These are phyloP conservation scores for Leccinum olivaceoglutinosum DNA, from an alignment of 1,284 basidiomycete genomes.

Conservation along the genomic window DNA sequence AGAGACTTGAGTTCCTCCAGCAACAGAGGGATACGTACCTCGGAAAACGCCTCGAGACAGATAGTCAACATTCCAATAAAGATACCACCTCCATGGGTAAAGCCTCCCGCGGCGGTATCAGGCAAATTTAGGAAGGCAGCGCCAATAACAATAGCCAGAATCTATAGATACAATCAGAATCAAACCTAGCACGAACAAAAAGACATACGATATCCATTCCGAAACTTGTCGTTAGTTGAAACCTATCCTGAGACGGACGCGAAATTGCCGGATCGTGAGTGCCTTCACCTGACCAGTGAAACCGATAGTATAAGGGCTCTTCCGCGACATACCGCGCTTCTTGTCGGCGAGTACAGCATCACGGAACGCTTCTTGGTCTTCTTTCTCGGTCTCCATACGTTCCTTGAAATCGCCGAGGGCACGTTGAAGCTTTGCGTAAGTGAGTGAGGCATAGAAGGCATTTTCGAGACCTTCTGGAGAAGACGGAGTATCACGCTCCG, in stretches of 20 bases:
- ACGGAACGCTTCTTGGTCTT: constrained; percentile 72
- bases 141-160: constrained; percentile 72
- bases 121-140: constrained; percentile 76
- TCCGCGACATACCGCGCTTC: constrained; percentile 77
- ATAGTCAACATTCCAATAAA: constrained; percentile 73
- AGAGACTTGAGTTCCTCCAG: neutral
- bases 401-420: constrained; percentile 61
- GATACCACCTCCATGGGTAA: constrained; percentile 83
- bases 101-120: constrained; percentile 71
- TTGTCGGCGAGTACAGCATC: constrained; percentile 76
- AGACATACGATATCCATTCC: constrained; percentile 45
- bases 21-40: no score
- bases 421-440: constrained; percentile 43
- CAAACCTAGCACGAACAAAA: neutral
- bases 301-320: constrained; percentile 84
- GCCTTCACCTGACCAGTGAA: constrained; percentile 72
- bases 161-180: constrained; percentile 10
- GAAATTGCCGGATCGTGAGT: constrained; percentile 72
- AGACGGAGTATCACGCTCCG: constrained; percentile 62
- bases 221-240: constrained; percentile 75
- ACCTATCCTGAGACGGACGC: constrained; percentile 72
- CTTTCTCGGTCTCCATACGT: constrained; percentile 58
- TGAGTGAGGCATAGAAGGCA: constrained; percentile 58
- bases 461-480: constrained; percentile 69
- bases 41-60: constrained; percentile 76